These are phyloP conservation scores for Epichloe aotearoae DNA, from an alignment of 2,329 filamentous ascomycete genomes.

Conservation along the genomic window DNA sequence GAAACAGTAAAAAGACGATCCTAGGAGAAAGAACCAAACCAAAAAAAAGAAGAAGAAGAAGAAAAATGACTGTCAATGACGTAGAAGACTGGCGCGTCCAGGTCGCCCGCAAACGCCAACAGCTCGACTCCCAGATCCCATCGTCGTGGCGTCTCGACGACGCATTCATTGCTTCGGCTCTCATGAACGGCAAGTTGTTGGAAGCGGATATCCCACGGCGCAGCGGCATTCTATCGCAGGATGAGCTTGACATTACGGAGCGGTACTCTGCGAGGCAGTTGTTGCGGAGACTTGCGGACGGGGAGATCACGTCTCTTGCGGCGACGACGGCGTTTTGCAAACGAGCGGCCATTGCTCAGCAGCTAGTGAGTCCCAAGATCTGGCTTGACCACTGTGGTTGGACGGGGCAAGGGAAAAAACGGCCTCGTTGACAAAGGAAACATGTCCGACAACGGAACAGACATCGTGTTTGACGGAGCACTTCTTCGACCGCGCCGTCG, in stretches of 20 bases:
- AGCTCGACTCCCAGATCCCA: conserved; percentile 2
- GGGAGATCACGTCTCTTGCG: conserved; percentile 19
- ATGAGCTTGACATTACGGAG: conserved; percentile 32
- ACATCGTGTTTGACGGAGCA: conserved; percentile 29
- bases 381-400: too few species aligned
- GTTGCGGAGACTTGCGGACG: conserved; percentile 20
- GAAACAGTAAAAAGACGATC: background rate
- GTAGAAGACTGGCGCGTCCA: background rate
- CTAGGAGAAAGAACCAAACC: background rate
- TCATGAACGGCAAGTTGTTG: background rate
- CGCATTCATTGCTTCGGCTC: background rate
- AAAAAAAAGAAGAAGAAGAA: background rate
- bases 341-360: conserved; percentile 16
- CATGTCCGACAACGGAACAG: background rate
- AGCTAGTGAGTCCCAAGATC: conserved; percentile 11
- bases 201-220: conserved; percentile 8
- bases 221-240: conserved; percentile 24
- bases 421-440: too few species aligned
- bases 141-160: conserved; percentile 4
- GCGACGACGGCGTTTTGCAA: conserved; percentile 22
- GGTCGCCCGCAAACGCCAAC: background rate
- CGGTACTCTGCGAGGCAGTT: conserved; percentile 24
- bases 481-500: conserved; percentile 25
- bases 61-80: background rate
- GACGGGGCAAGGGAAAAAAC: too few species aligned